Base-by-base conservation (phyloP, 257 asterid species). In the Solanum medicagineum region DNA sequence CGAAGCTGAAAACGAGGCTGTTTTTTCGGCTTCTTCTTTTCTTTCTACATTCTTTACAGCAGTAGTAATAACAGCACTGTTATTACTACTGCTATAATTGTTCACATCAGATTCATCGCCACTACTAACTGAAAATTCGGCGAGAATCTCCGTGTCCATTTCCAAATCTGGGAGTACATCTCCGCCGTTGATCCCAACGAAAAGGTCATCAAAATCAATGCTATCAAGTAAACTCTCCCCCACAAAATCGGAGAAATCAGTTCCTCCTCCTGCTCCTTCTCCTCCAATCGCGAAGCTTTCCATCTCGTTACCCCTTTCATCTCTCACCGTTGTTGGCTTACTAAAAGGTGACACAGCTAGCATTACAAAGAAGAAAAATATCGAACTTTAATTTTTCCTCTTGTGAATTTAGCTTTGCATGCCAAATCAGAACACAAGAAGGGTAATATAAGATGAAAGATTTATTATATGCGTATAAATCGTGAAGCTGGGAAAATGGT, bases 191-290 rank as follows among this genome's bases (percentile, higher is more conserved):
- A 95, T 92, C n/a, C 94, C 96, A 9, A 89, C 90, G 81, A 95
- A 93, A 0, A 95, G 88, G 63, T 95, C 97, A 60, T 92, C 99
- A 62, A 94, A 95, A 87, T 94, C 97, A 85, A 95, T 93, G 87
- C 93, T 91, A 81, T 93, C 98, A 1, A 95, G 93, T 84, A 95
- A 86, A 85, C 88, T 93, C 60, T 91, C 94, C 10, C 86, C 85
- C 4, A 92, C 60, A 54, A 95, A 94, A 54, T 94, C 97, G 1
- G 88, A 85, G 15, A 95, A 94, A 60, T 88, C 95, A 4, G 81
- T 90, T 32, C 59, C 92, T 56, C 86, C 94, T 32, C 86, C 94
- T 45, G 85, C 94, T 32, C 73, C 73, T 0, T n/a, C 47, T 32
- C 75, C 94, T 81, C 88, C 89, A 10, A 83, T 85, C 1, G 89